A percentile compares a stretch with the other conserved stretches of the same genome.
Evolutionary conservation across 23 red algal genomes (phyloP).

Genomic region (Cyanidiococcus yangmingshanensis): DNA sequence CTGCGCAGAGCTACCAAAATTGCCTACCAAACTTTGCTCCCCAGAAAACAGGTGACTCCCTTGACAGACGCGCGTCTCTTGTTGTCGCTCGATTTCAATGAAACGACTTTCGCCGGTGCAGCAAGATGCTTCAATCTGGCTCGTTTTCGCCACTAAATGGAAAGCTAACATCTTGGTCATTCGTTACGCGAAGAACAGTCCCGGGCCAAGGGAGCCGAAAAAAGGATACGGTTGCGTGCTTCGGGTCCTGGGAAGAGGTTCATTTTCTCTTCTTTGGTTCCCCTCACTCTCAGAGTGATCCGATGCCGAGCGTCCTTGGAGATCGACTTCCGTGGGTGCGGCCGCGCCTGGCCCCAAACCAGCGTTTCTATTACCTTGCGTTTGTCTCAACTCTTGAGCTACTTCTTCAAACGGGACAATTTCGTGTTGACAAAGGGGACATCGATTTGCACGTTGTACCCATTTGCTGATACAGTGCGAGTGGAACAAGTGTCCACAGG

Average conservation of each 20-base stretch:
- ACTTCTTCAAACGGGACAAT: background rate
- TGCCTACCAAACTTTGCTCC: too few relatives aligned
- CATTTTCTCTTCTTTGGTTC: background rate
- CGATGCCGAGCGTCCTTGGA: background rate
- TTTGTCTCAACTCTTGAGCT: background rate
- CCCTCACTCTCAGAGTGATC: background rate
- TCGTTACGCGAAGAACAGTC: background rate
- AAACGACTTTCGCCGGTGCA: too few relatives aligned
- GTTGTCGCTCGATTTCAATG: too few relatives aligned
- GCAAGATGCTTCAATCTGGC: too few relatives aligned
- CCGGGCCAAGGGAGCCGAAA: background rate
- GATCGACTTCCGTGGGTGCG: background rate
- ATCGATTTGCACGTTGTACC: slow-evolving; percentile 5
- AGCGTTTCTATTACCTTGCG: background rate
- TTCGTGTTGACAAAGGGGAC: slow-evolving; percentile 13
- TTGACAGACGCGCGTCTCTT: too few relatives aligned
- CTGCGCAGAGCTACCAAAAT: too few relatives aligned
- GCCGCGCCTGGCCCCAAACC: background rate
- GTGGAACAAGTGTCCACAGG: slow-evolving; percentile 12
- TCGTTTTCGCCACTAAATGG: too few relatives aligned
- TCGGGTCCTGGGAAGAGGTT: background rate
- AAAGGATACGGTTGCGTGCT: background rate
- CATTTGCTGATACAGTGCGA: slow-evolving; percentile 17
- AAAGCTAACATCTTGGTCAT: too few relatives aligned
- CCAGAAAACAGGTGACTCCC: too few relatives aligned